Conservation (phyloP, 2,329 filamentous ascomycete species). For the Ascosphaera aggregata region DNA sequence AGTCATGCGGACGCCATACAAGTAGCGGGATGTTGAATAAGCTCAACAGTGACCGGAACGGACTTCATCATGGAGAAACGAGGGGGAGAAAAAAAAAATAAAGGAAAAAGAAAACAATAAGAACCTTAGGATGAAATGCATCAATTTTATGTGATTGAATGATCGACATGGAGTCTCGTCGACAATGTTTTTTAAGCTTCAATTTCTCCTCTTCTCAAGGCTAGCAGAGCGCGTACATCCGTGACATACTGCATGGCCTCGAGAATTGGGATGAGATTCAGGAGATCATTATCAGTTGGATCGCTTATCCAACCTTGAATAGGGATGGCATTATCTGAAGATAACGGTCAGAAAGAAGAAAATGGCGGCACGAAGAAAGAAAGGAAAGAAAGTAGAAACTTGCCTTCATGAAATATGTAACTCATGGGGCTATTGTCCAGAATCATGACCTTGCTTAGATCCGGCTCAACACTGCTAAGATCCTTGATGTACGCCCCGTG, state of each 20-base stretch:
- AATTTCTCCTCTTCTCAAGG: slow-evolving; percentile 60
- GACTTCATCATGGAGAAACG: too few relatives aligned
- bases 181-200: slow-evolving; percentile 10
- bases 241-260: slow-evolving; percentile 93
- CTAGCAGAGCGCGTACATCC: slow-evolving; percentile 76
- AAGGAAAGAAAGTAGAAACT: slow-evolving; percentile 9
- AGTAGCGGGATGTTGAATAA: too few relatives aligned
- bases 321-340: slow-evolving; percentile 83
- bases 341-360: slow-evolving; percentile 1
- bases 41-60: too few relatives aligned
- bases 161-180: neutral
- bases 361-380: slow-evolving; percentile 1
- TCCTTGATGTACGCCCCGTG: slow-evolving; percentile 98
- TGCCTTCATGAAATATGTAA: slow-evolving; percentile 97
- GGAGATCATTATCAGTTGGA: slow-evolving; percentile 83
- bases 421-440: slow-evolving; percentile 95
- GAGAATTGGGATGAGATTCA: slow-evolving; percentile 77
- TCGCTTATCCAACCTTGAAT: slow-evolving; percentile 99
- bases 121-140: too few relatives aligned
- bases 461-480: slow-evolving; percentile 82
- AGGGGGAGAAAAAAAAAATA: too few relatives aligned
- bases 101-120: too few relatives aligned
- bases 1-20: too few relatives aligned
- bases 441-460: slow-evolving; percentile 96
- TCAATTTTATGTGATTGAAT: neutral